phyloP scores from a whole-genome alignment of 2,329 filamentous ascomycete species.

The Chaetomium sp. region DNA sequence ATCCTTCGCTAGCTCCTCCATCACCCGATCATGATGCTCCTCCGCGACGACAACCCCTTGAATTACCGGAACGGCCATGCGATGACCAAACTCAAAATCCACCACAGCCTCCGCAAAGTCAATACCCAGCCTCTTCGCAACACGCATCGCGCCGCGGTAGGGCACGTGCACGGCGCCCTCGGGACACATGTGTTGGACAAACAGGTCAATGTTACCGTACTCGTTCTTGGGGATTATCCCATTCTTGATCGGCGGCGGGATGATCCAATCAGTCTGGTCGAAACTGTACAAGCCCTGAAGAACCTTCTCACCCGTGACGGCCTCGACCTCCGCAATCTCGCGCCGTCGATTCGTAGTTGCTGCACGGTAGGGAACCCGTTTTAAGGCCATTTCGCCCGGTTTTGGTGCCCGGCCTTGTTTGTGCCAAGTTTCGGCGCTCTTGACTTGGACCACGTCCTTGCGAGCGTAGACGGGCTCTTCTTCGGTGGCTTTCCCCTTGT shows the following conservation, averaged over 20 bases:
- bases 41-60: constrained; percentile 82
- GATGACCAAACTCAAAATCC: constrained; percentile 92
- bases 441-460: constrained; percentile 74
- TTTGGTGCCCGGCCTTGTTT: constrained; percentile 82
- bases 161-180: constrained; percentile 74
- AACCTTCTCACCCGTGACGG: constrained; percentile 72
- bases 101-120: constrained; percentile 93
- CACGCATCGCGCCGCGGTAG: constrained; percentile 64
- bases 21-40: constrained; percentile 67
- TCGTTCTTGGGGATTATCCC: constrained; percentile 89
- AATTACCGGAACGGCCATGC: constrained; percentile 88
- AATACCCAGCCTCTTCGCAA: constrained; percentile 78
- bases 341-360: constrained; percentile 82
- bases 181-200: constrained; percentile 89
- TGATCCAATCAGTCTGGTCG: constrained; percentile 92
- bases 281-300: constrained; percentile 78
- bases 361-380: constrained; percentile 81
- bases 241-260: constrained; percentile 76
- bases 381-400: constrained; percentile 66
- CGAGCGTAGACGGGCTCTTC: constrained; percentile 77
- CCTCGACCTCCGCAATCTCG: constrained; percentile 80
- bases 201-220: constrained; percentile 95
- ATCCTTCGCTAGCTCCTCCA: constrained; percentile 72
- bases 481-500: constrained; percentile 67
- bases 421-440: constrained; percentile 94